phyloP scores from a whole-genome alignment of 169 alveolate genomes.

The Plasmodium reichenowi region DNA sequence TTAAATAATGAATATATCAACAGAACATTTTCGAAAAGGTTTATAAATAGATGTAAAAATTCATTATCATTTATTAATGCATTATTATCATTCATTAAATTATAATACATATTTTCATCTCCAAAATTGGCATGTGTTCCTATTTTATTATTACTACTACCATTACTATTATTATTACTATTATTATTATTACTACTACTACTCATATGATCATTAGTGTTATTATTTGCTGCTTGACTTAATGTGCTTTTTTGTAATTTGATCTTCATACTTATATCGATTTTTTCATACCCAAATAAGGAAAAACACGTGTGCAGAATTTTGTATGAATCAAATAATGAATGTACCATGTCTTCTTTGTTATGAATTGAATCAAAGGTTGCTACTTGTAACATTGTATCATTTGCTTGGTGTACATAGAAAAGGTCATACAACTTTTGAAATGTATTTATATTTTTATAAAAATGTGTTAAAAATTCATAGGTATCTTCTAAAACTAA shows the following conservation, averaged over 20 bases:
- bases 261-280: too few relatives aligned
- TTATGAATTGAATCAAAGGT: background rate
- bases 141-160: background rate
- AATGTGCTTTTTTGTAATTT: too few relatives aligned
- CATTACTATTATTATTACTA: background rate
- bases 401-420: background rate
- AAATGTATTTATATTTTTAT: background rate
- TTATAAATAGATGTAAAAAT: conserved; percentile 14
- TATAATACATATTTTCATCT: background rate
- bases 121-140: background rate
- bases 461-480: conserved; percentile 1
- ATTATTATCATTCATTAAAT: conserved; percentile 1
- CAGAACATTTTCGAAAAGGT: conserved; percentile 11
- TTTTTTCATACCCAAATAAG: conserved; percentile 7
- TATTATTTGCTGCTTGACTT: background rate
- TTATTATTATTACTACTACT: background rate
- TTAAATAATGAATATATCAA: conserved; percentile 7
- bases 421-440: conserved; percentile 13
- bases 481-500: conserved; percentile 8
- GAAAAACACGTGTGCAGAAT: conserved; percentile 16
- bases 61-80: conserved; percentile 17
- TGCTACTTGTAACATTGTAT: background rate
- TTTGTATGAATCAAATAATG: conserved; percentile 28
- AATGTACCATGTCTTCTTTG: background rate
- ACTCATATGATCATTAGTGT: background rate